These are phyloP conservation scores for Xylaria castorea DNA, from an alignment of 495 filamentous ascomycete species.

Conservation along the genomic window DNA sequence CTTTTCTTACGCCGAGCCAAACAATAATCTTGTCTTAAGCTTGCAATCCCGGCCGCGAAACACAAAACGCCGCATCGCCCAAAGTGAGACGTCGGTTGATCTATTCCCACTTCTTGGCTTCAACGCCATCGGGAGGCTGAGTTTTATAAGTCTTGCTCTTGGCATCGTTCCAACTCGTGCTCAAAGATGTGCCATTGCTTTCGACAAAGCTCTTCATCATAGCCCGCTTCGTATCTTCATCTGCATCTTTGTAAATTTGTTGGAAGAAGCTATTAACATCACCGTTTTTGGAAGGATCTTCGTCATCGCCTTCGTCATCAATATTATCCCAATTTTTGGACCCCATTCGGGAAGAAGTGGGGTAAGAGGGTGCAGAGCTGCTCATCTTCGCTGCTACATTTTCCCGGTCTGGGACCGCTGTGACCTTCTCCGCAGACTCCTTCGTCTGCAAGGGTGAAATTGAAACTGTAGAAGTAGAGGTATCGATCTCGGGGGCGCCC, in stretches of 20 bases:
- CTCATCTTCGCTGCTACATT: conserved; percentile 19
- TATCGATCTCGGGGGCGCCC: neutral
- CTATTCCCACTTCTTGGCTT: conserved; percentile 70
- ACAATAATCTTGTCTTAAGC: neutral
- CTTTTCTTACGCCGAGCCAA: conserved; percentile 12
- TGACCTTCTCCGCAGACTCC: conserved; percentile 40
- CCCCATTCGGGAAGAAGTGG: conserved; percentile 84
- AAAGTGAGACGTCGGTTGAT: conserved; percentile 23
- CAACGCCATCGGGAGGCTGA: conserved; percentile 76
- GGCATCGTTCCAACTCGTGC: conserved; percentile 92
- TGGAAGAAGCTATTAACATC: conserved; percentile 92
- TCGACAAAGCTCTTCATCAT: conserved; percentile 99
- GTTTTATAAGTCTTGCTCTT: conserved; percentile 73
- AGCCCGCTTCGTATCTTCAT: conserved; percentile 80
- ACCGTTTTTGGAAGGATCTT: conserved; percentile 66
- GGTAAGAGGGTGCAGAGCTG: conserved; percentile 68
- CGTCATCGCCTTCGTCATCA: conserved; percentile 48
- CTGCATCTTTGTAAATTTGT: conserved; percentile 80
- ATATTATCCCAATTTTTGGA: conserved; percentile 94
- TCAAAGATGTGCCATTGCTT: conserved; percentile 90
- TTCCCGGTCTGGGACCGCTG: conserved; percentile 31
- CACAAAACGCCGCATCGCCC: conserved; percentile 12
- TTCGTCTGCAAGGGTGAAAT: conserved; percentile 16
- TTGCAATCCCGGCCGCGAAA: conserved; percentile 13
- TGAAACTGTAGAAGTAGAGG: neutral